These are phyloP conservation scores for Tirmania nivea DNA, from an alignment of 495 filamentous ascomycete species.

Conservation along the genomic window DNA sequence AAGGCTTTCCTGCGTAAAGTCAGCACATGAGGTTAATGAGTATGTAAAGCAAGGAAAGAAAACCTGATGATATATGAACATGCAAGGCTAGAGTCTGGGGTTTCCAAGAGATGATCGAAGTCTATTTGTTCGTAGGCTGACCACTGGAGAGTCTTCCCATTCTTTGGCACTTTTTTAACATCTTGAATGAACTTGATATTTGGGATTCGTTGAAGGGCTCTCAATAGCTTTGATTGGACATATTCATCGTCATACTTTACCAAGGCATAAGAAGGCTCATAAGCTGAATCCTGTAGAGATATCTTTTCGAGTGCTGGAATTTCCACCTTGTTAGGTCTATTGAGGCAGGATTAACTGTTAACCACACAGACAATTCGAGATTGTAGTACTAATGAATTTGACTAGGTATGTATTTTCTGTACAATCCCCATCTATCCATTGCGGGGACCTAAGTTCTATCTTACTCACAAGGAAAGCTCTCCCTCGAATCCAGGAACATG, in stretches of 20 bases:
- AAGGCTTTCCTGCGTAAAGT: slow-evolving; percentile 53
- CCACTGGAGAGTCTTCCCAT: slow-evolving; percentile 46
- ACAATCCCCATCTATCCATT: too few relatives aligned
- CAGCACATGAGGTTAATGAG: background rate
- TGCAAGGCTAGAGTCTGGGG: slow-evolving; percentile 33
- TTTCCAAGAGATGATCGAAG: slow-evolving; percentile 45
- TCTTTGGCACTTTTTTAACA: background rate
- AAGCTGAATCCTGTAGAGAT: slow-evolving; percentile 29
- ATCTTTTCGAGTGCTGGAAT: background rate
- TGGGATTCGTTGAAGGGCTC: slow-evolving; percentile 45
- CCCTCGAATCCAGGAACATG: background rate
- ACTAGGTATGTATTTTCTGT: too few relatives aligned
- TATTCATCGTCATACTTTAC: slow-evolving; percentile 72
- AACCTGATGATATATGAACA: slow-evolving; percentile 62
- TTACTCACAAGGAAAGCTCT: too few relatives aligned
- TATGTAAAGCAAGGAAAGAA: background rate
- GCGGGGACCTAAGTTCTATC: too few relatives aligned
- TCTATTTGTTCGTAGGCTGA: slow-evolving; percentile 67
- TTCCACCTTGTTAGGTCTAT: background rate
- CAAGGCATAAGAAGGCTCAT: slow-evolving; percentile 24
- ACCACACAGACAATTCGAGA: too few relatives aligned
- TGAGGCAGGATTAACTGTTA: background rate
- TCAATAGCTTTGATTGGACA: slow-evolving; percentile 58
- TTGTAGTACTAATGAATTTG: too few relatives aligned
- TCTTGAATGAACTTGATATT: slow-evolving; percentile 7